Conservation (phyloP, 257 asterid species). For the Nicotiana otophora region DNA sequence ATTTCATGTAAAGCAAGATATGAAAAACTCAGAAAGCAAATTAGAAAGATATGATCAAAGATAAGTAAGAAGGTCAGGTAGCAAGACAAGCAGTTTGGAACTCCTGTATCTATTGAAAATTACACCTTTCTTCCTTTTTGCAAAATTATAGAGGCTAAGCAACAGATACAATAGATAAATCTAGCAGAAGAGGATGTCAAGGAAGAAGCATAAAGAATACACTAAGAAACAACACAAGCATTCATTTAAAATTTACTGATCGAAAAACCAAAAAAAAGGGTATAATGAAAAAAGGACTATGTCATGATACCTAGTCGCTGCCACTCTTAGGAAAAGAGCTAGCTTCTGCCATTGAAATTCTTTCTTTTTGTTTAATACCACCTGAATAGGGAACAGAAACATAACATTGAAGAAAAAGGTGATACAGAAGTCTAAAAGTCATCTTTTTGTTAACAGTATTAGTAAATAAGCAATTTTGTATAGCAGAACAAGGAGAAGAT, state of each 20-base stretch:
- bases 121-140: background rate
- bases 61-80: background rate
- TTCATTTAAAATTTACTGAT: background rate
- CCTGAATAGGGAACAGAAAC: constrained; percentile 37
- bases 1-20: background rate
- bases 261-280: background rate
- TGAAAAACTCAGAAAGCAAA: background rate
- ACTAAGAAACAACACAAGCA: background rate
- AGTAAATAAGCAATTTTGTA: background rate
- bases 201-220: background rate
- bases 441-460: background rate
- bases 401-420: background rate
- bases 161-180: background rate
- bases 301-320: constrained; percentile 58
- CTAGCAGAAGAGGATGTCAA: constrained; percentile 1
- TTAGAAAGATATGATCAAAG: background rate
- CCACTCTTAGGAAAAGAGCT: constrained; percentile 64
- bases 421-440: constrained; percentile 4
- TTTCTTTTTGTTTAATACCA: constrained; percentile 68
- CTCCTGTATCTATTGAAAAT: background rate
- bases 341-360: constrained; percentile 89
- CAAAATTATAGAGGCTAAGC: background rate
- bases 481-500: background rate
- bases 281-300: background rate
- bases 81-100: background rate